Percentiles rank a stretch among this genome's conserved stretches.
These are phyloP conservation scores for Byssoonygena ceratinophila DNA, from an alignment of 2,329 filamentous ascomycete species.

Conservation along the genomic window DNA sequence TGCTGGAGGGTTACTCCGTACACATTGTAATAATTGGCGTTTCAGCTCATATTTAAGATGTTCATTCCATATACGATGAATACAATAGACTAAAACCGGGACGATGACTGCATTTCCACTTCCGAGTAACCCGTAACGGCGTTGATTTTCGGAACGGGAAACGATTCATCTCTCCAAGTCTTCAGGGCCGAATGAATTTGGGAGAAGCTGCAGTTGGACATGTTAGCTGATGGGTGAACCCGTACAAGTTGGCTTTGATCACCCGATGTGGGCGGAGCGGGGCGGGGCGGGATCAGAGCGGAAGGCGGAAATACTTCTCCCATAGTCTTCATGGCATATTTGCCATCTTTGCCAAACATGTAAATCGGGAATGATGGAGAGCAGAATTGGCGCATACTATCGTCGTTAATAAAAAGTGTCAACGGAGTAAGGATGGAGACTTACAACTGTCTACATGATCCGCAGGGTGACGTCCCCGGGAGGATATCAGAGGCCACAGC, in stretches of 20 bases:
- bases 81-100: not conserved
- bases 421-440: slow-evolving; percentile 15
- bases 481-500: slow-evolving; percentile 73
- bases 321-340: slow-evolving; percentile 39
- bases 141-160: too few species aligned
- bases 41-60: not conserved
- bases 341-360: slow-evolving; percentile 80
- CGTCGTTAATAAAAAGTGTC: not conserved
- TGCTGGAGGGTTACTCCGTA: not conserved
- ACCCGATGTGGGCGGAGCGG: not conserved
- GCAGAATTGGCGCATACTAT: slow-evolving; percentile 62
- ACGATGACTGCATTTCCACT: not conserved
- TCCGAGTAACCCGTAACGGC: not conserved
- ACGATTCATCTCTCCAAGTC: slow-evolving; percentile 30
- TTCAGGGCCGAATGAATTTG: slow-evolving; percentile 57
- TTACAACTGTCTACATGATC: slow-evolving; percentile 90
- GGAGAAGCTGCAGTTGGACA: slow-evolving; percentile 46
- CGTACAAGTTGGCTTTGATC: too few species aligned
- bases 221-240: too few species aligned
- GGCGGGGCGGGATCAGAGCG: not conserved
- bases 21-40: not conserved
- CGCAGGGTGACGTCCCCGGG: slow-evolving; percentile 63
- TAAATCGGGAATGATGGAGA: slow-evolving; percentile 61
- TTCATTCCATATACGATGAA: not conserved
- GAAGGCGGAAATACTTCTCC: slow-evolving; percentile 27